phyloP scores from a whole-genome alignment of 441 rosid species.

The Bruguiera hainesii region DNA sequence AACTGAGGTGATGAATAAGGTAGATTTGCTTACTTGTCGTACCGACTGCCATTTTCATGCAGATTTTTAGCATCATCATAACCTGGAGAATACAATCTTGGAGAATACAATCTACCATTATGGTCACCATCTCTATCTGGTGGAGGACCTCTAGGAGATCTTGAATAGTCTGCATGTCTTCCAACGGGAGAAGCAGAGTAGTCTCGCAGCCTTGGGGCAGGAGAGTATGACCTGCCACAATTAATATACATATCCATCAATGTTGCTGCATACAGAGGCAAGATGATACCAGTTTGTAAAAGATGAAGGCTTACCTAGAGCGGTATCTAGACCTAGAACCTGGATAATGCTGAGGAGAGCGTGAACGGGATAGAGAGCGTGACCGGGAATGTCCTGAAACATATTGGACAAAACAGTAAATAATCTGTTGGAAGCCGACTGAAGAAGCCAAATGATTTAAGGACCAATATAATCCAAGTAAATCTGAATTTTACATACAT shows the following conservation, averaged over 20 bases:
- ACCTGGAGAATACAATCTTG: slow-evolving; percentile 57
- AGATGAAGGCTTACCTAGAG: slow-evolving; percentile 62
- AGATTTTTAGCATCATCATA: slow-evolving; percentile 40
- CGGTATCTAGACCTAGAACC: slow-evolving; percentile 76
- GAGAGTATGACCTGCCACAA: slow-evolving; percentile 74
- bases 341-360: slow-evolving; percentile 66
- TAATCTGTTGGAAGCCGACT: slow-evolving; percentile 2
- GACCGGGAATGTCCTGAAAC: slow-evolving; percentile 77
- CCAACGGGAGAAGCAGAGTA: slow-evolving; percentile 75
- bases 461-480: not conserved
- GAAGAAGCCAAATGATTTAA: not conserved
- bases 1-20: not conserved
- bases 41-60: slow-evolving; percentile 45
- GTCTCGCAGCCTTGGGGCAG: slow-evolving; percentile 57
- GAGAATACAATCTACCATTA: slow-evolving; percentile 60
- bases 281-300: slow-evolving; percentile 5
- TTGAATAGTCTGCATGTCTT: slow-evolving; percentile 54
- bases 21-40: slow-evolving; percentile 44
- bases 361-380: slow-evolving; percentile 63
- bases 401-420: slow-evolving; percentile 8
- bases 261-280: not conserved
- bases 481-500: not conserved
- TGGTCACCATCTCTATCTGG: slow-evolving; percentile 51
- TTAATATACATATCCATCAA: not conserved
- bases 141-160: slow-evolving; percentile 74